Evolutionary conservation across 148 eudicot species (phyloP), one percentile per base, ranked within the genome.

Genomic region (Fagopyrum tataricum): DNA sequence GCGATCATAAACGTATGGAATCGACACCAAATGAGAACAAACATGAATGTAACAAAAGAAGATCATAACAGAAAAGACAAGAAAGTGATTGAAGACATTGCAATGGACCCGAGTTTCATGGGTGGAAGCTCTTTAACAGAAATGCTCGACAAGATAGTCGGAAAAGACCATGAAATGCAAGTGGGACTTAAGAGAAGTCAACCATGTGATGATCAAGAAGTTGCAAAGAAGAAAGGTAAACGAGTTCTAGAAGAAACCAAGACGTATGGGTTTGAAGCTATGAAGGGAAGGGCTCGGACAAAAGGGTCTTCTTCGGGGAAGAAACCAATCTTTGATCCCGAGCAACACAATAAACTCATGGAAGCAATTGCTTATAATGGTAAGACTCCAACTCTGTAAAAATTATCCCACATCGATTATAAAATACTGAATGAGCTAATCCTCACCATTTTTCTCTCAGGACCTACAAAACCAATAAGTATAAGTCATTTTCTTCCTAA

Each of bases 361-460:
- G 69, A 64, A 14, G 43, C 69, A 13, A 31, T 64, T 64, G 42
- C 69, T 9, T 64, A 64, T 37, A n/a, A 43, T 15, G 69, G 69
- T 64, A 64, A 64, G 42, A 64, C 43, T 9, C n/a, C 4, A 17
- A 14, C 4, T 51, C n/a, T 51, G 56, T 46, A 3, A 46, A 31
- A 7, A 8, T 46, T 9, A 46, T 13, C 13, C 9, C 13, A 46
- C 10, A 46, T 46, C 49, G 13, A 15, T n/a, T 49, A 49, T 49
- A 1, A 31, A 31, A 3, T 14, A 49, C 13, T 1, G 14, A 49
- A 49, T 4, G 2, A 31, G 6, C 17, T 49, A 49, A 6, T 49
- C 61, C 26, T 52, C 18, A 17, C 17, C n/a, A n/a, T 59, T 59
- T 24, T 9, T 15, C 4, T 59, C 9, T 24, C 23, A 59, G 66